Base-by-base conservation (phyloP, 2,329 filamentous ascomycete species). In the Pseudocercospora eumusae region DNA sequence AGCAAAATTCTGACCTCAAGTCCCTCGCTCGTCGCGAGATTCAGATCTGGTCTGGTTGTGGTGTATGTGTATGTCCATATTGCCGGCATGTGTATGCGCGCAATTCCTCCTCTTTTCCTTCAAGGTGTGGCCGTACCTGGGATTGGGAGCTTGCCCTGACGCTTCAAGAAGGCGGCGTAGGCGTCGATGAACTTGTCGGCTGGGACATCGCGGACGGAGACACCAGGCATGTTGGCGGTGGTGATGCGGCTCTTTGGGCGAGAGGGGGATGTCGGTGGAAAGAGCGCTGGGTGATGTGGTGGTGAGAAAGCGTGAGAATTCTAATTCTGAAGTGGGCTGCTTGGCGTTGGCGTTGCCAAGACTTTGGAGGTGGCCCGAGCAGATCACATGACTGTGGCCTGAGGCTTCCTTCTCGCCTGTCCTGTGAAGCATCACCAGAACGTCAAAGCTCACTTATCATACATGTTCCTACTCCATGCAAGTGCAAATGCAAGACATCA, bases 91-190 rank as follows among this genome's bases (percentile, higher is more conserved):
- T 33, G 28, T 31, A 40, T 21, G 23, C 18, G 52, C 57, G 56
- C 57, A 61, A 59, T 53, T 68, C 64, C 64, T 62, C 59, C 64
- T 69, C 63, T 69, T 70, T 57, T 60, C 62, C 44, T 57, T 59
- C 47, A 61, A 61, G 61, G 61, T 64, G 64, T 60, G 64, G 64
- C 84, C 88, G 78, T 86, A 93, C 90, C 90, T 80, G 91, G 91
- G 77, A 93, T 91, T 78, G 90, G 89, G 74, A 95, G 89, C 85
- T 93, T 93, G 83, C 91, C 91, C 85, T 95, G 91, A 76, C 91
- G 88, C 89, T 95, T 95, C 86, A 96, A 82, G 87, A 95, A 96
- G 77, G 86, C 88, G 78, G 90, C 85, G 80, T 95, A 96, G 78
- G 89, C 85, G 74, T 84, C 82, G 83, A 95, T 93, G 86, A 95